Evolutionary conservation across 768 basidiomycete genomes (phyloP), one percentile per base, ranked within the genome.

Genomic region (Kondoa malvinella): DNA sequence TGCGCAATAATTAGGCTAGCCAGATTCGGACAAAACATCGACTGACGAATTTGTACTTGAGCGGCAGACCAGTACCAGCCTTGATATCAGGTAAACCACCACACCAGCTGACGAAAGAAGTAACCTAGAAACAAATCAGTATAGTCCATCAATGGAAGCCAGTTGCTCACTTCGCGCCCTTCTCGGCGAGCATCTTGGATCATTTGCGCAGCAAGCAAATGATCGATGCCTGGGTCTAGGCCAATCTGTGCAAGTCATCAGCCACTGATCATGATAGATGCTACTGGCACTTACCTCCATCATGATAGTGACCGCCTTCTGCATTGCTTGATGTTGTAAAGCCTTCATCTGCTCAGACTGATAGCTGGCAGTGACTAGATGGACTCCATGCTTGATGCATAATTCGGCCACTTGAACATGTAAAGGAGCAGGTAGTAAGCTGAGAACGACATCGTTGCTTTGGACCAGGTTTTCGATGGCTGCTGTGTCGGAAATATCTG

Each of bases 301-400:
- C 40, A 50, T 50, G 40, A 50, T 50, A 8, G 40, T 50, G 8
- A 50, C 40, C 8, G 8, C 21, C 12, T 8, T 2, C 27, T 4
- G 17, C 1, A 71, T 83, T 29, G 71, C 90, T 89, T 77, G 75
- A 14, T 80, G 71, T 73, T 90, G 80, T 25, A 94, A 76, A 0
- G 77, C 78, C 4, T 80, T 77, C 90, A 95, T 95, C 8, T 81
- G 83, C 0, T 82, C 82, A 0, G 88, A 89, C 71, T 87, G 85
- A 74, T 96, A 96, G 2, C 90, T 92, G 0, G 92, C 90, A 0
- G 92, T 95, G 65, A 96, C 83, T 67, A 96, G 81, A 70, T 92
- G 87, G 69, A 85, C 88, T 14, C 77, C 72, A 69, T 85, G 79
- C 34, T 79, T 70, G 62, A 96, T 84, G 73, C 92, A 94, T 0